Evolutionary conservation across 2,329 filamentous ascomycete genomes (phyloP).

Genomic region (Aureobasidium sp.): DNA sequence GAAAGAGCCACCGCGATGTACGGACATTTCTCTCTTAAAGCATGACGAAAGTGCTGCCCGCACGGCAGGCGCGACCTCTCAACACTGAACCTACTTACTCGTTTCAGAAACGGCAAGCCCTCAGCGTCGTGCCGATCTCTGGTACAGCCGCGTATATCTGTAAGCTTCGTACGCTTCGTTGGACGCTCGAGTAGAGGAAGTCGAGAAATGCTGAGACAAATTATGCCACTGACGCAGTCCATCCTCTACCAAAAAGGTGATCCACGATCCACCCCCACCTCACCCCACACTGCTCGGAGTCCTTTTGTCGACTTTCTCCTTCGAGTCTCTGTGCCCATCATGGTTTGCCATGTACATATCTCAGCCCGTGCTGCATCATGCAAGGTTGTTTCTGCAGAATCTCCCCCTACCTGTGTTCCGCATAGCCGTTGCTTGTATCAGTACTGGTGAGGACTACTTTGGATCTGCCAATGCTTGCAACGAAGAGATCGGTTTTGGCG

Average conservation of each 20-base stretch:
- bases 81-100: background rate
- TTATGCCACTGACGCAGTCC: slow-evolving; percentile 4
- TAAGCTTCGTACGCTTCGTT: background rate
- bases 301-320: background rate
- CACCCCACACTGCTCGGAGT: background rate
- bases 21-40: background rate
- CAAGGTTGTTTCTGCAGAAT: background rate
- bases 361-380: background rate
- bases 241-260: background rate
- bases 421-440: background rate
- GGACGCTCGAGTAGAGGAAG: background rate
- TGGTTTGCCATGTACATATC: background rate
- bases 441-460: background rate
- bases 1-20: slow-evolving; percentile 3
- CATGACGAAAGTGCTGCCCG: slow-evolving; percentile 1
- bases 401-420: background rate
- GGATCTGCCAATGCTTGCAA: background rate
- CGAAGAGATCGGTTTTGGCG: background rate
- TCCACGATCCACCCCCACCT: slow-evolving; percentile 4
- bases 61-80: background rate
- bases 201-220: slow-evolving; percentile 1
- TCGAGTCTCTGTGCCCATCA: background rate
- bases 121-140: slow-evolving; percentile 2
- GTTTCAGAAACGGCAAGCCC: slow-evolving; percentile 2
- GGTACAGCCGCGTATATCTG: background rate